Conservation (phyloP, 805 yeast genomes). For the Metschnikowia baotianmanensis region DNA sequence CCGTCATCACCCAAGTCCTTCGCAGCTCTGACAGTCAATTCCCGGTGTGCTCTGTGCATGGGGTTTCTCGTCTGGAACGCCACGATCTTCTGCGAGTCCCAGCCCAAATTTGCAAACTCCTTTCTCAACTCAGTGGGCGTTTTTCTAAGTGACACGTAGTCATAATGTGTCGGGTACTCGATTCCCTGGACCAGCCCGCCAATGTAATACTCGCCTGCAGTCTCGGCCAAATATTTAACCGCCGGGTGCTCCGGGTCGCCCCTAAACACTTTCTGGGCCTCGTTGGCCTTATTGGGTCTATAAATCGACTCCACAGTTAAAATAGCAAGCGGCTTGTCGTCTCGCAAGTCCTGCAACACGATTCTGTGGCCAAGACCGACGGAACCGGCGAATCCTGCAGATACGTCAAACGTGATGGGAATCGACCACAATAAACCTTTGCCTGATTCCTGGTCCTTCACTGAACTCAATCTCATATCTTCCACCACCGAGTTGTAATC, state of each 20-base stretch:
- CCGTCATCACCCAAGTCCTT: conserved; percentile 79
- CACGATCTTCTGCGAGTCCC: conserved; percentile 74
- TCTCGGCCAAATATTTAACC: conserved; percentile 62
- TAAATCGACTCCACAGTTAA: conserved; percentile 76
- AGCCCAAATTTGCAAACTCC: conserved; percentile 76
- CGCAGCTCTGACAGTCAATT: conserved; percentile 95
- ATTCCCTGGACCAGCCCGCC: conserved; percentile 90
- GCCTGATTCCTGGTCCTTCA: conserved; percentile 28
- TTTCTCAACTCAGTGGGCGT: conserved; percentile 88
- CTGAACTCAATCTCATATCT: conserved; percentile 63
- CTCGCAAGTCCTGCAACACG: conserved; percentile 77
- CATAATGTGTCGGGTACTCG: conserved; percentile 82
- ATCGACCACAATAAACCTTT: conserved; percentile 84
- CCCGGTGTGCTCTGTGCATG: conserved; percentile 98
- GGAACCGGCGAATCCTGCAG: conserved; percentile 44
- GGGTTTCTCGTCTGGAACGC: conserved; percentile 99
- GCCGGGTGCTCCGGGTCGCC: conserved; percentile 99
- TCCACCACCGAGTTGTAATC: conserved; percentile 70
- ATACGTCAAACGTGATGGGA: conserved; percentile 86
- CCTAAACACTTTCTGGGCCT: conserved; percentile 85
- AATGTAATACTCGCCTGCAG: conserved; percentile 78
- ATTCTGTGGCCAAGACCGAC: conserved; percentile 59
- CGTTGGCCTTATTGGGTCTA: conserved; percentile 73
- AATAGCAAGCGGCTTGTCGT: conserved; percentile 75
- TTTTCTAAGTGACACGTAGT: conserved; percentile 80